phyloP scores from a whole-genome alignment of 1,284 basidiomycete species.

The Trametes hirsuta region DNA sequence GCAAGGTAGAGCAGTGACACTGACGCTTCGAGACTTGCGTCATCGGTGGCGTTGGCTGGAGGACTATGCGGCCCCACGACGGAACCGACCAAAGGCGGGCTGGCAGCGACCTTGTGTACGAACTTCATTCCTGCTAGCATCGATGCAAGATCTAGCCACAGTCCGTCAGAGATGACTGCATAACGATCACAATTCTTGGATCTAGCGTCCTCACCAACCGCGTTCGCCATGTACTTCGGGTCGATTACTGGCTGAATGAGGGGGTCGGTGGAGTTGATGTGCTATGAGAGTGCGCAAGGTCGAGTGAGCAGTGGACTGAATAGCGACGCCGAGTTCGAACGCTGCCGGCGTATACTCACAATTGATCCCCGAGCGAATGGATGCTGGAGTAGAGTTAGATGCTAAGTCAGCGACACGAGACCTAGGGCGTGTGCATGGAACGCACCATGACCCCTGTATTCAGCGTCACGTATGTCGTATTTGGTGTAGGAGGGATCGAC shows the following conservation, averaged over 20 bases:
- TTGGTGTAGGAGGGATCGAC: not conserved
- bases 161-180: not conserved
- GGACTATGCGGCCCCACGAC: not conserved
- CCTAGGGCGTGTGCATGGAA: not conserved
- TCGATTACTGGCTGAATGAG: not conserved
- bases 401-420: not conserved
- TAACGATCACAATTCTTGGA: no score
- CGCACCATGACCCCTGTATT: conserved; percentile 6
- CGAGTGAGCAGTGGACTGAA: not conserved
- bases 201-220: not conserved
- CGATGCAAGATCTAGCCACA: not conserved
- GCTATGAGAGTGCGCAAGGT: not conserved
- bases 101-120: not conserved
- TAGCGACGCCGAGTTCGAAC: no score
- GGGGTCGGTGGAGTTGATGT: not conserved
- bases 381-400: not conserved
- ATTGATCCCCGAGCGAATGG: conserved; percentile 2
- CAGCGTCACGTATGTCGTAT: conserved; percentile 5
- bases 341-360: not conserved
- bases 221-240: not conserved
- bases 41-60: not conserved
- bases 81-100: not conserved
- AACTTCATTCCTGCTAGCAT: not conserved
- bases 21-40: not conserved
- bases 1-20: not conserved